A percentile compares a stretch with the other conserved stretches of the same genome.
Conservation (phyloP, 768 basidiomycete genomes). For the Lentinula aciculospora region DNA sequence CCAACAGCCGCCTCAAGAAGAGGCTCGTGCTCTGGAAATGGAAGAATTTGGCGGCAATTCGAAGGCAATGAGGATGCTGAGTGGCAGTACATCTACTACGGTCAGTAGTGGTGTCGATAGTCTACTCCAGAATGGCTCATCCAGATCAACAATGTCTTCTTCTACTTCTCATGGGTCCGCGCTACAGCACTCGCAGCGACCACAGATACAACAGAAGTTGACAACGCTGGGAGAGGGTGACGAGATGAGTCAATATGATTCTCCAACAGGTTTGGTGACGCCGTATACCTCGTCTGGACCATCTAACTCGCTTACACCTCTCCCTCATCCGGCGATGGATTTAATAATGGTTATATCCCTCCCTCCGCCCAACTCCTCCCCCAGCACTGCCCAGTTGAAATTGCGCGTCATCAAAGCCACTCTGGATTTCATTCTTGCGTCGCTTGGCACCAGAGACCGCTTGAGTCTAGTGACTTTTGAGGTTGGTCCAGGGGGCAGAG, state of each 20-base stretch:
- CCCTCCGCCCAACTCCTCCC: constrained; percentile 64
- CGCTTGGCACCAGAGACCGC: constrained; percentile 72
- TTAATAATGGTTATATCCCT: constrained; percentile 89
- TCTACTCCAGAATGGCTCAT: constrained; percentile 61
- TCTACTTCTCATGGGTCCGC: constrained; percentile 65
- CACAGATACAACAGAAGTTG: constrained; percentile 40
- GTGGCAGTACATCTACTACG: constrained; percentile 65
- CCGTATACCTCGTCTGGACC: constrained; percentile 71
- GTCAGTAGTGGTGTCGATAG: constrained; percentile 54
- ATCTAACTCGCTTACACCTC: constrained; percentile 74
- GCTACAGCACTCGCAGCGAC: constrained; percentile 28
- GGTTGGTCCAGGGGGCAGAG: constrained; percentile 73
- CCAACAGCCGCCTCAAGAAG: constrained; percentile 19
- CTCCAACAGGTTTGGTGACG: constrained; percentile 51
- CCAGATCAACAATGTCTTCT: constrained; percentile 68
- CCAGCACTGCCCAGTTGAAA: constrained; percentile 82
- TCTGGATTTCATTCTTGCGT: constrained; percentile 79
- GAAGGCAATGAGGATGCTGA: constrained; percentile 76
- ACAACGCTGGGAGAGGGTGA: constrained; percentile 70
- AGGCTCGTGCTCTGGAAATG: constrained; percentile 42
- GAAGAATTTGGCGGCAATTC: constrained; percentile 77
- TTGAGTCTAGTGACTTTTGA: constrained; percentile 91
- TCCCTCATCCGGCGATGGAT: constrained; percentile 85
- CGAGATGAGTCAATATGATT: constrained; percentile 52
- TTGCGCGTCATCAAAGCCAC: constrained; percentile 84